Conservation (phyloP, 2,329 filamentous ascomycete species). For the Nemania sp. region DNA sequence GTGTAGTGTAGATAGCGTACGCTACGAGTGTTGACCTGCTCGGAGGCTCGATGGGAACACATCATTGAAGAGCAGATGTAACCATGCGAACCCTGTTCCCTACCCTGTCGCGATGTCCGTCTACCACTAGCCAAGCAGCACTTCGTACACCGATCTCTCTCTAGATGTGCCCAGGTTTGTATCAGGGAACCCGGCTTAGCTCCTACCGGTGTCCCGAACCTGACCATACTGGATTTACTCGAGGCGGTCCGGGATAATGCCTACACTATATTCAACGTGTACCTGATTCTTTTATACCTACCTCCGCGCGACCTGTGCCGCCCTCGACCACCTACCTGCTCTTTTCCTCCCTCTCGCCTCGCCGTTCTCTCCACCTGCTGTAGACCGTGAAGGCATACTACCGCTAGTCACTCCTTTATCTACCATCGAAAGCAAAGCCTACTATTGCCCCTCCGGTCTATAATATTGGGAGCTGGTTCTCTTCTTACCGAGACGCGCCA, state of each 20-base stretch:
- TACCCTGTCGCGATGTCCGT: constrained; percentile 40
- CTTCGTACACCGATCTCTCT: constrained; percentile 43
- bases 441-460: constrained; percentile 50
- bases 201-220: constrained; percentile 57
- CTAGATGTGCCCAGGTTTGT: constrained; percentile 46
- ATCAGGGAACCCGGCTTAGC: constrained; percentile 55
- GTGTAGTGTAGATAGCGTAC: not conserved
- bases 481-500: constrained; percentile 49
- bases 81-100: constrained; percentile 42
- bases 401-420: constrained; percentile 58
- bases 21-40: constrained; percentile 36
- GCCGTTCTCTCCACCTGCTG: constrained; percentile 47
- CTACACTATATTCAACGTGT: constrained; percentile 49
- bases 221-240: constrained; percentile 49
- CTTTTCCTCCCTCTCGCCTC: constrained; percentile 50
- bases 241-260: constrained; percentile 46
- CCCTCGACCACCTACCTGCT: constrained; percentile 48
- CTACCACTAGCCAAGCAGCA: constrained; percentile 45
- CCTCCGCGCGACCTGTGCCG: constrained; percentile 53
- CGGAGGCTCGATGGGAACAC: constrained; percentile 43
- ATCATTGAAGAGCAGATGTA: constrained; percentile 50
- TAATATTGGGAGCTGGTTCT: constrained; percentile 62
- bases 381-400: constrained; percentile 41
- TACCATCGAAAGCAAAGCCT: constrained; percentile 42
- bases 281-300: constrained; percentile 57